A percentile compares a stretch with the other conserved stretches of the same genome.
Conservation (phyloP, 371 early-diverging fungal genomes). For the Blakeslea trispora region DNA sequence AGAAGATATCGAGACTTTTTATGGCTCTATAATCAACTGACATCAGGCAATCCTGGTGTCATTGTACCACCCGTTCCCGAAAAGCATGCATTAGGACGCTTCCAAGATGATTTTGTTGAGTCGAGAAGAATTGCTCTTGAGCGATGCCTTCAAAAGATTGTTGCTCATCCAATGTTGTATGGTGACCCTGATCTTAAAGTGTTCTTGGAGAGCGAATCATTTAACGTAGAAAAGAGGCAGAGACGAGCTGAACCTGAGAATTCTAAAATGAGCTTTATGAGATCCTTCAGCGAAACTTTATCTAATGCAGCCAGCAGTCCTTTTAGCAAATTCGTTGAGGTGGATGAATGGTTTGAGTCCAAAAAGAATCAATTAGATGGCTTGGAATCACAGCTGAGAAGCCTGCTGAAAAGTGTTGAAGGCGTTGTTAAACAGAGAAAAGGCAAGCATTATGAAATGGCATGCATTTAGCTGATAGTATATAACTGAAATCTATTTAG, state of each 20-base stretch:
- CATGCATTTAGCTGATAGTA: neutral
- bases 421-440: constrained; percentile 79
- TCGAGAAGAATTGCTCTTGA: constrained; percentile 82
- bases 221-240: constrained; percentile 64
- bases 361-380: constrained; percentile 78
- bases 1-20: constrained; percentile 93
- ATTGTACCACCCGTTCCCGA: constrained; percentile 95
- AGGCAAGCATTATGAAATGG: constrained; percentile 32
- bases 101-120: constrained; percentile 95
- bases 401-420: constrained; percentile 81
- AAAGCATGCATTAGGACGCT: constrained; percentile 91
- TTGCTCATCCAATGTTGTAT: constrained; percentile 82
- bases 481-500: too few relatives aligned
- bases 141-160: constrained; percentile 78
- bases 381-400: constrained; percentile 83
- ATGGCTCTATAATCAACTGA: constrained; percentile 90
- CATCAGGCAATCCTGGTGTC: constrained; percentile 80
- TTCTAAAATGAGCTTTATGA: constrained; percentile 41
- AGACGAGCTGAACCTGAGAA: constrained; percentile 50
- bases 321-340: constrained; percentile 48
- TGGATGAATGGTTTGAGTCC: constrained; percentile 78
- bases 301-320: constrained; percentile 49
- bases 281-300: constrained; percentile 52
- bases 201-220: constrained; percentile 89
- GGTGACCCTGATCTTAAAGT: constrained; percentile 81